phyloP scores from a whole-genome alignment of 2,329 filamentous ascomycete species.

The Pseudocercospora eumusae region DNA sequence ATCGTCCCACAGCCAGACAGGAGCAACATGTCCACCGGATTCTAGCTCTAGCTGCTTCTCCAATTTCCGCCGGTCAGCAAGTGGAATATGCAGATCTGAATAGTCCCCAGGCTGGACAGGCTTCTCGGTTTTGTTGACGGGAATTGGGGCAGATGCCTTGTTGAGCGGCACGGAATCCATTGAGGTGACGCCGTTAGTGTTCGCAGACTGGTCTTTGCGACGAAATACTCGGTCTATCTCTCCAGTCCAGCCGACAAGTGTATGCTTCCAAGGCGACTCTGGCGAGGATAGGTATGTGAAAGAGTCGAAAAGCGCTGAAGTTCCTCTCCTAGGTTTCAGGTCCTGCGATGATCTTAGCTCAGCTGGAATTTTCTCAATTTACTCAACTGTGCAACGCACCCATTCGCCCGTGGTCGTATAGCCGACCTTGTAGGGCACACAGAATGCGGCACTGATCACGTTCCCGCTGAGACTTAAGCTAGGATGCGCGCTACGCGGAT shows the following conservation, averaged over 20 bases:
- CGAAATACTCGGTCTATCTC: slow-evolving; percentile 56
- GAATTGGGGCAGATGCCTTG: slow-evolving; percentile 76
- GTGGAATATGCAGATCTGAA: slow-evolving; percentile 71
- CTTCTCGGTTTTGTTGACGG: slow-evolving; percentile 61
- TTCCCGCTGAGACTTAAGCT: slow-evolving; percentile 61
- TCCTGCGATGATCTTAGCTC: slow-evolving; percentile 54
- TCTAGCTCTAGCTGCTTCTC: slow-evolving; percentile 73
- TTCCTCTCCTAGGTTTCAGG: slow-evolving; percentile 75
- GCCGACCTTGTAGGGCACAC: slow-evolving; percentile 62
- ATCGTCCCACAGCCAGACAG: slow-evolving; percentile 86
- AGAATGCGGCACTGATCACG: slow-evolving; percentile 65
- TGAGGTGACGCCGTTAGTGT: slow-evolving; percentile 31
- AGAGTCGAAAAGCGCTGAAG: slow-evolving; percentile 89
- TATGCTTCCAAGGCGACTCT: slow-evolving; percentile 84
- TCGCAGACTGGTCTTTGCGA: slow-evolving; percentile 24
- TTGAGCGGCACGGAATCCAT: slow-evolving; percentile 60
- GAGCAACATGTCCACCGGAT: slow-evolving; percentile 75
- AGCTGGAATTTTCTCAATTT: neutral
- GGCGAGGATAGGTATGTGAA: slow-evolving; percentile 85
- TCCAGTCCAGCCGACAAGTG: slow-evolving; percentile 90
- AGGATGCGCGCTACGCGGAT: slow-evolving; percentile 59
- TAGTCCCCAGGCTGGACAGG: slow-evolving; percentile 43
- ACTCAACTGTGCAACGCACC: slow-evolving; percentile 44
- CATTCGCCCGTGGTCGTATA: slow-evolving; percentile 57
- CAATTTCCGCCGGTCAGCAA: slow-evolving; percentile 69